Evolutionary conservation across 257 asterid genomes (phyloP).

Genomic region (Rhazya stricta): DNA sequence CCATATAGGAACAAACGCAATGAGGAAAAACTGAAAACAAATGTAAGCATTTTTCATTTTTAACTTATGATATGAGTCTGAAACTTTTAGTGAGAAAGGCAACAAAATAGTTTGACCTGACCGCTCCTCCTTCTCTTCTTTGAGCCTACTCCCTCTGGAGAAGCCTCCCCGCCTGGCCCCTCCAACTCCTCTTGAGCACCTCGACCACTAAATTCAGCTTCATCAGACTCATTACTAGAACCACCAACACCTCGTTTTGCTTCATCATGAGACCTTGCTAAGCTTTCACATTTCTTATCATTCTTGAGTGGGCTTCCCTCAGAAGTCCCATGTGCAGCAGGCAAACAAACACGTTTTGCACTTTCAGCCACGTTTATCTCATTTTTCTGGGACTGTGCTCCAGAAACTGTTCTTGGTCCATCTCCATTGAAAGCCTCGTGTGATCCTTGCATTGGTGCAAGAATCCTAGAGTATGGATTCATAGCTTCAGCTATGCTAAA

Average conservation of each 20-base stretch:
- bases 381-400: conserved; percentile 19
- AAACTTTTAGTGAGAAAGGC: neutral
- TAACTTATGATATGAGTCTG: neutral
- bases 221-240: conserved; percentile 56
- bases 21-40: neutral
- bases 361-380: conserved; percentile 35
- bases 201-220: conserved; percentile 63
- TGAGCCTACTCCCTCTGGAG: conserved; percentile 41
- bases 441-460: conserved; percentile 40
- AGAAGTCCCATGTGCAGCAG: conserved; percentile 21
- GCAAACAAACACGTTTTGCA: conserved; percentile 30
- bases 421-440: conserved; percentile 35
- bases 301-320: conserved; percentile 48
- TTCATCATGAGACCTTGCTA: conserved; percentile 37
- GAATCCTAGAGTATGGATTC: conserved; percentile 37
- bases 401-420: conserved; percentile 26
- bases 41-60: too few relatives aligned
- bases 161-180: conserved; percentile 36
- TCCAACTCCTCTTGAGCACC: conserved; percentile 52
- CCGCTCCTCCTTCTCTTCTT: conserved; percentile 74
- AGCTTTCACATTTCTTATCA: conserved; percentile 39
- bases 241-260: conserved; percentile 37
- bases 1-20: conserved; percentile 16
- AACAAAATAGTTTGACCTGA: conserved; percentile 41
- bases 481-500: conserved; percentile 30